Percentiles rank a stretch among this genome's conserved stretches.
These are phyloP conservation scores for Hippophae rhamnoides DNA, from an alignment of 306 rosid species.

Conservation along the genomic window DNA sequence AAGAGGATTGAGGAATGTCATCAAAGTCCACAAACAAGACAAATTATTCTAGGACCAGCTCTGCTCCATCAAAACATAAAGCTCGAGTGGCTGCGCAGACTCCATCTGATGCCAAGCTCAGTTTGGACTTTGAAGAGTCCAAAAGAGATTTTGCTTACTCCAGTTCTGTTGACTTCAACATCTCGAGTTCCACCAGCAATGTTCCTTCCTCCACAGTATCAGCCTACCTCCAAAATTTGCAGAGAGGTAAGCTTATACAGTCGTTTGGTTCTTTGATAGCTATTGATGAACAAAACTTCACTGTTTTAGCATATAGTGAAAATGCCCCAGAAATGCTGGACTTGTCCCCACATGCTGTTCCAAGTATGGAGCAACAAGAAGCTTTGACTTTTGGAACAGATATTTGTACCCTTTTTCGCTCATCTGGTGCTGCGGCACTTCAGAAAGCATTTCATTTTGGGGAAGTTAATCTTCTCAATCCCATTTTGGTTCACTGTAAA, in stretches of 20 bases:
- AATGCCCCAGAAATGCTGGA: constrained; percentile 43
- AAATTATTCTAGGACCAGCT: constrained; percentile 19
- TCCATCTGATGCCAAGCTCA: constrained; percentile 34
- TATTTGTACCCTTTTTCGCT: constrained; percentile 28
- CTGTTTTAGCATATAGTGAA: constrained; percentile 33
- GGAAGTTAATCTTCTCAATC: constrained; percentile 36
- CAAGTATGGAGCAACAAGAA: constrained; percentile 33
- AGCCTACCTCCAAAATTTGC: constrained; percentile 33
- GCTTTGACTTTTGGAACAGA: constrained; percentile 33
- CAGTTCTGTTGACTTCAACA: constrained; percentile 22
- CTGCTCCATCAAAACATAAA: constrained; percentile 20
- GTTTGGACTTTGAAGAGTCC: constrained; percentile 24
- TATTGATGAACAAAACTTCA: constrained; percentile 24
- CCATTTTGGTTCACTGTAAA: constrained; percentile 31
- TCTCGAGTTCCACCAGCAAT: constrained; percentile 25
- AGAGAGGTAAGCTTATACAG: constrained; percentile 34
- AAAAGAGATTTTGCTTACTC: constrained; percentile 21
- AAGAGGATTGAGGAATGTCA: constrained; percentile 24
- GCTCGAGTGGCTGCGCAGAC: constrained; percentile 26
- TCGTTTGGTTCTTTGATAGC: constrained; percentile 40
- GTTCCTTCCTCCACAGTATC: constrained; percentile 28
- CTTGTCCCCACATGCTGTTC: constrained; percentile 39
- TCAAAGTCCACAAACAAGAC: constrained; percentile 24
- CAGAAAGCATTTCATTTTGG: constrained; percentile 30
- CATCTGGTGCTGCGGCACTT: constrained; percentile 32